phyloP scores from a whole-genome alignment of 2,329 filamentous ascomycete genomes.

The Xylaria hypoxylon region DNA sequence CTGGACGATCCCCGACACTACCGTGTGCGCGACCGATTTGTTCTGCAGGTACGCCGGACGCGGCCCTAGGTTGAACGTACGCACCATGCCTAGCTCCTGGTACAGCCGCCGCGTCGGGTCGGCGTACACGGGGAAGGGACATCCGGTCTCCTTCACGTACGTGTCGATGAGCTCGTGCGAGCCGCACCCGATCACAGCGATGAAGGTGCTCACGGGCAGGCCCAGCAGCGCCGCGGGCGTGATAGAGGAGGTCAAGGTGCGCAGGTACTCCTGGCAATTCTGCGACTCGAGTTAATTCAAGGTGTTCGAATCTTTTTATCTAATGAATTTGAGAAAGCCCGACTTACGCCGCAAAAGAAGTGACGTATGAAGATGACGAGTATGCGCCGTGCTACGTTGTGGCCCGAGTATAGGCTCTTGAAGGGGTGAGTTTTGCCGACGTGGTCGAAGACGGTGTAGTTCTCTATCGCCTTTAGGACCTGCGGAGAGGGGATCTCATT shows the following conservation, averaged over 20 bases:
- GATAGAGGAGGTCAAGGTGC: conserved; percentile 69
- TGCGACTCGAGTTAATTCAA: conserved; percentile 51
- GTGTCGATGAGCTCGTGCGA: conserved; percentile 73
- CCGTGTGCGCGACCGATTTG: conserved; percentile 62
- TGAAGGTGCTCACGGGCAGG: conserved; percentile 68
- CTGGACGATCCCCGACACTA: conserved; percentile 67
- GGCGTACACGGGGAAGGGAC: conserved; percentile 80
- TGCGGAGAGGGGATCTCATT: conserved; percentile 65
- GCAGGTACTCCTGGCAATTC: conserved; percentile 82
- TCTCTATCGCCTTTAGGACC: conserved; percentile 63
- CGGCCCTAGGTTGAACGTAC: conserved; percentile 69
- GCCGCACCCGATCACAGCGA: conserved; percentile 80
- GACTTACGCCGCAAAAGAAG: conserved; percentile 82
- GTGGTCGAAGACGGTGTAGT: conserved; percentile 70
- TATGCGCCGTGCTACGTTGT: conserved; percentile 66
- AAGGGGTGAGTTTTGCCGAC: conserved; percentile 71
- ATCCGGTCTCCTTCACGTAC: conserved; percentile 72
- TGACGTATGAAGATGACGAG: conserved; percentile 81
- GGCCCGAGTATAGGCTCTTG: conserved; percentile 70
- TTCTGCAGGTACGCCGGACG: conserved; percentile 72
- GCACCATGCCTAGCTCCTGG: conserved; percentile 74
- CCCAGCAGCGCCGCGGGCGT: conserved; percentile 62
- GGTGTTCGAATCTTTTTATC: no score
- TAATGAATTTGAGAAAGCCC: neutral
- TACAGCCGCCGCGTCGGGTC: conserved; percentile 77